Percentiles rank a stretch among this genome's conserved stretches.
These are phyloP conservation scores for Chlamydomonas sp. DNA, from an alignment of 139 green algal genomes.

Conservation along the genomic window DNA sequence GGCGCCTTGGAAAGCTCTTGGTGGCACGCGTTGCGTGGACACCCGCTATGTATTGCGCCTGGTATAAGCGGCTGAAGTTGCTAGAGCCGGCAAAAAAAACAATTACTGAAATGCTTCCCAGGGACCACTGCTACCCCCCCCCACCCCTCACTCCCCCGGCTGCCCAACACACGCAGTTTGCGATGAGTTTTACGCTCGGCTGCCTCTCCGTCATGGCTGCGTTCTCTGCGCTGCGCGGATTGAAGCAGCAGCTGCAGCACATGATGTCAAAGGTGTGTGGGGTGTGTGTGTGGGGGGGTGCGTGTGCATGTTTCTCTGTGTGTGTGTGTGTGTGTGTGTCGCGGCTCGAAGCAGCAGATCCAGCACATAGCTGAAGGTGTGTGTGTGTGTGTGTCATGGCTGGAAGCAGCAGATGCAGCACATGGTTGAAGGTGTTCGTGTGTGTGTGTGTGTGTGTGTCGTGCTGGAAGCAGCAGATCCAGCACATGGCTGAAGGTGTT, in stretches of 20 bases:
- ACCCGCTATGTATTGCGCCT: too few species aligned
- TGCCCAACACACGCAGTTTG: too few species aligned
- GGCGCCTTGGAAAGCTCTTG: too few species aligned
- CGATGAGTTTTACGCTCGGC: slow-evolving; percentile 80
- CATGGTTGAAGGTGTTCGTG: background rate
- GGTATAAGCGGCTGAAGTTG: too few species aligned
- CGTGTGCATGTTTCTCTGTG: background rate
- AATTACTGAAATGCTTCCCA: too few species aligned
- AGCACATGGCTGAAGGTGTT: background rate
- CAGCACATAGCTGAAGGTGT: too few species aligned
- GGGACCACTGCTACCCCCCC: too few species aligned
- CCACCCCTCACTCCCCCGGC: too few species aligned
- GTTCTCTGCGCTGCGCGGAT: slow-evolving; percentile 74
- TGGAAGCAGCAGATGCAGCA: background rate
- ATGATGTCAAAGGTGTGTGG: slow-evolving; percentile 77
- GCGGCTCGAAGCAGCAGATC: background rate
- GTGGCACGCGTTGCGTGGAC: too few species aligned
- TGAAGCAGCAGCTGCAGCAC: slow-evolving; percentile 70
- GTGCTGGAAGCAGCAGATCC: background rate
- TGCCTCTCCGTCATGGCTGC: slow-evolving; percentile 68
- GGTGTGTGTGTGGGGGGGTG: slow-evolving; percentile 55
- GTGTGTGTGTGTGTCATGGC: too few species aligned
- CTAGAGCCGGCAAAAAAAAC: too few species aligned
- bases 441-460: background rate
- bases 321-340: background rate